These are phyloP conservation scores for Pseudocercospora musae DNA, from an alignment of 2,329 filamentous ascomycete species.

Conservation along the genomic window DNA sequence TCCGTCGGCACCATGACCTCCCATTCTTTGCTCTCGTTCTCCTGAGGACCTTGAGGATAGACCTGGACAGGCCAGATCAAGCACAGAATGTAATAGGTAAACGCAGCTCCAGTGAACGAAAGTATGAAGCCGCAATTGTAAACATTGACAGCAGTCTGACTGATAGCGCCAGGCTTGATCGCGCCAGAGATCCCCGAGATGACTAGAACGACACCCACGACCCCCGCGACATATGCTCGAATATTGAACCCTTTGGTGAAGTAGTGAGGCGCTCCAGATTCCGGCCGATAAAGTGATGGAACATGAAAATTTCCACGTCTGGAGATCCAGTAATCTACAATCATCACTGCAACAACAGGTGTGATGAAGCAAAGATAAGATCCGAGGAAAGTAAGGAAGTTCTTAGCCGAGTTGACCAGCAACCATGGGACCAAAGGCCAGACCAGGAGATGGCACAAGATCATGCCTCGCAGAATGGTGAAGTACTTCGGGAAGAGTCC, in stretches of 20 bases:
- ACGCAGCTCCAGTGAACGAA: conserved; percentile 17
- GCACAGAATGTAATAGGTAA: conserved; percentile 18
- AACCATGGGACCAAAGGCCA: conserved; percentile 43
- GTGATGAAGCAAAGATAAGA: conserved; percentile 44
- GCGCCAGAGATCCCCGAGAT: conserved; percentile 23
- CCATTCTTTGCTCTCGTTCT: conserved; percentile 16
- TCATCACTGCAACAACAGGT: conserved; percentile 40
- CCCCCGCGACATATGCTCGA: conserved; percentile 23
- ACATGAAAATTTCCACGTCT: conserved; percentile 44
- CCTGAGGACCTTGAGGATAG: conserved; percentile 16
- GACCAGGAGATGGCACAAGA: conserved; percentile 40
- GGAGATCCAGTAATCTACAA: conserved; percentile 41
- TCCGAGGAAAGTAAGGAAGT: conserved; percentile 44
- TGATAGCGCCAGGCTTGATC: conserved; percentile 18
- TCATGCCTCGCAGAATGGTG: conserved; percentile 44
- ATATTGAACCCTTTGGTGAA: conserved; percentile 23
- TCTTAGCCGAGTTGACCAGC: conserved; percentile 40
- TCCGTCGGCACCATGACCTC: conserved; percentile 25
- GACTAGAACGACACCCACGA: conserved; percentile 21
- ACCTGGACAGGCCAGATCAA: conserved; percentile 21
- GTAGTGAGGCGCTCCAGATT: conserved; percentile 21
- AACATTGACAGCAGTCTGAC: conserved; percentile 22
- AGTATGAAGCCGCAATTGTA: conserved; percentile 25
- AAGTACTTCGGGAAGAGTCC: conserved; percentile 44
- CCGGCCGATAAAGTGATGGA: conserved; percentile 36